Conservation (phyloP, 192 early-diverging fungal genomes). For the Coemansia sp. region DNA sequence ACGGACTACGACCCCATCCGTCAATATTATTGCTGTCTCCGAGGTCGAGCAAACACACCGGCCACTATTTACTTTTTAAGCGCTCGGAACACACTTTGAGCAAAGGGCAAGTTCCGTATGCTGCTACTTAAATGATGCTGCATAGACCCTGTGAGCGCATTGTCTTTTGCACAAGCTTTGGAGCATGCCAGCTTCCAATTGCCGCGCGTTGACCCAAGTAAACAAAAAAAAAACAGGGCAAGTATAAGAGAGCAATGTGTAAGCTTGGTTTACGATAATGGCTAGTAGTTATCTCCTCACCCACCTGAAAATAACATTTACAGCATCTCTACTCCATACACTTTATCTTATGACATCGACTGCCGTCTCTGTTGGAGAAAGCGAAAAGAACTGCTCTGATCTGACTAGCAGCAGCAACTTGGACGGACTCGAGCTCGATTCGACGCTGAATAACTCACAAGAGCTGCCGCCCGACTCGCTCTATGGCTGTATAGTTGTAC, state of each 20-base stretch:
- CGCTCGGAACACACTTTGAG: neutral
- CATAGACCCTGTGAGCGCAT: neutral
- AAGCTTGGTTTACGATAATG: neutral
- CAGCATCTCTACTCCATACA: neutral
- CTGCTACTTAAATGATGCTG: neutral
- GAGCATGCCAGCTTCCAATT: neutral
- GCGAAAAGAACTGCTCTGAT: neutral
- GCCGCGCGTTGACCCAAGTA: neutral
- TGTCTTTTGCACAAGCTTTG: neutral
- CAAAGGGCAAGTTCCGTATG: neutral
- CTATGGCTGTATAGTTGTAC: slow-evolving; percentile 32
- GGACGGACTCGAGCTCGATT: neutral
- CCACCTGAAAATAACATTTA: neutral
- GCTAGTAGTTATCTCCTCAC: neutral
- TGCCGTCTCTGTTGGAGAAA: neutral
- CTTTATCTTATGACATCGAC: neutral
- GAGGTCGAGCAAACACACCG: neutral
- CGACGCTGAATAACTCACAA: neutral
- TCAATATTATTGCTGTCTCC: neutral
- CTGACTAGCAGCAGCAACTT: neutral
- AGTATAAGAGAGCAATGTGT: neutral
- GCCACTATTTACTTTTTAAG: no score
- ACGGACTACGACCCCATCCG: neutral
- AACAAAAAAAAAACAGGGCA: neutral
- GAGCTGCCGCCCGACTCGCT: slow-evolving; percentile 16